Evolutionary conservation across 2,329 filamentous ascomycete genomes (phyloP).

Genomic region (Cylindrodendrum hubeiense): DNA sequence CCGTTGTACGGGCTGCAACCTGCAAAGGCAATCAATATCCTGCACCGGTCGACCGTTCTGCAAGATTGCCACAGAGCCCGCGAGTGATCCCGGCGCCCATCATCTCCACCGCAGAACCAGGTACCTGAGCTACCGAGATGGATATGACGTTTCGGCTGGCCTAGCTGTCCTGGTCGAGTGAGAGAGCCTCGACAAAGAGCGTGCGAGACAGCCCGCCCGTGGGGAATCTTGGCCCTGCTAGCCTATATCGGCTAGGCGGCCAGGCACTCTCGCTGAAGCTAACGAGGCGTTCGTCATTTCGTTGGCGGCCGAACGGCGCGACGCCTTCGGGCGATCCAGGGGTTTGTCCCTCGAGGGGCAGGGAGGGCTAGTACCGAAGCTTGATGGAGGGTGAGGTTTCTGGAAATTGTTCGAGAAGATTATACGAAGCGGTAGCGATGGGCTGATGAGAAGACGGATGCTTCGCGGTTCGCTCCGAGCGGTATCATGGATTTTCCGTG

Average conservation of each 20-base stretch:
- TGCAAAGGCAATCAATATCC: slow-evolving; percentile 6
- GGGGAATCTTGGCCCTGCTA: background rate
- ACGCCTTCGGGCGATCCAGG: slow-evolving; percentile 5
- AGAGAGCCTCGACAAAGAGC: slow-evolving; percentile 1
- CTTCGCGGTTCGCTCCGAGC: background rate
- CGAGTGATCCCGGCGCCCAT: slow-evolving; percentile 7
- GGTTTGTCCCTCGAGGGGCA: slow-evolving; percentile 1
- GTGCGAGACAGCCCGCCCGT: background rate
- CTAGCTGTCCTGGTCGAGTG: too few species aligned
- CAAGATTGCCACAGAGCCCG: background rate
- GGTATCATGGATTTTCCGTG: too few species aligned
- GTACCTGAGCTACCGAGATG: background rate
- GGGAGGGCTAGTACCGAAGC: background rate
- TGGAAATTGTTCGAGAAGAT: background rate
- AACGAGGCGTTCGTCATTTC: slow-evolving; percentile 6
- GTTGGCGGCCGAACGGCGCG: slow-evolving; percentile 1
- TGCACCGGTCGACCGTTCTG: background rate
- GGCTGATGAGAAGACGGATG: background rate
- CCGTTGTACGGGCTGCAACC: background rate
- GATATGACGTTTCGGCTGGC: too few species aligned
- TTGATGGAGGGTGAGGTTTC: background rate
- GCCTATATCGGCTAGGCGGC: background rate
- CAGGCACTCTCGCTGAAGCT: background rate
- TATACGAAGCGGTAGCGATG: background rate
- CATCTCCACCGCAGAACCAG: slow-evolving; percentile 15